Evolutionary conservation across 1,139 yeast genomes (phyloP).

Genomic region (Arxiozyma heterogenica): DNA sequence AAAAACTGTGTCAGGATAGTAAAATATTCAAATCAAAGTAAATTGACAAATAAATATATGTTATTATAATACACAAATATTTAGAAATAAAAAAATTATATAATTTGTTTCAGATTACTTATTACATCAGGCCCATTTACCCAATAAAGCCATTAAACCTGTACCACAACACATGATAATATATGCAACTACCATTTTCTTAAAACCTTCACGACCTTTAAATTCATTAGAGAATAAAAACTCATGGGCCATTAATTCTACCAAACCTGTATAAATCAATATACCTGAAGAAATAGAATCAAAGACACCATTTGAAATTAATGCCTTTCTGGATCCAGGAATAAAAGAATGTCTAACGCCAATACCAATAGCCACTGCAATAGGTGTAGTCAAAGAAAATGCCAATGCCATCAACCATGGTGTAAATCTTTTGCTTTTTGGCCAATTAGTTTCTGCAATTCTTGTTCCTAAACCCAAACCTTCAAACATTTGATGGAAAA

Average conservation of each 20-base stretch:
- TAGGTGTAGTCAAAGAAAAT: slow-evolving; percentile 71
- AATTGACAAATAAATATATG: too few relatives aligned
- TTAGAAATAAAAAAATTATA: neutral
- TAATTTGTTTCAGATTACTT: neutral
- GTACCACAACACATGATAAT: slow-evolving; percentile 56
- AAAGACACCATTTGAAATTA: slow-evolving; percentile 67
- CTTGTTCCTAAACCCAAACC: slow-evolving; percentile 89
- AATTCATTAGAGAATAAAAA: slow-evolving; percentile 64
- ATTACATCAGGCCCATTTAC: slow-evolving; percentile 66
- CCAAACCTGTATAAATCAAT: slow-evolving; percentile 73
- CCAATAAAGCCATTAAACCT: slow-evolving; percentile 77
- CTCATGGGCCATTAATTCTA: slow-evolving; percentile 84
- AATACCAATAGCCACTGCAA: slow-evolving; percentile 77
- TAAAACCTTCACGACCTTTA: slow-evolving; percentile 36
- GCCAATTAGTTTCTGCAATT: slow-evolving; percentile 64
- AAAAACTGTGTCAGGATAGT: too few relatives aligned
- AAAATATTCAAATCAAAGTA: too few relatives aligned
- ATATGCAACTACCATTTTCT: slow-evolving; percentile 30
- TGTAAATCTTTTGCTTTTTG: slow-evolving; percentile 35
- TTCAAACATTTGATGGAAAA: slow-evolving; percentile 89
- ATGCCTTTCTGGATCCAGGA: slow-evolving; percentile 56
- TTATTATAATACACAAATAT: neutral
- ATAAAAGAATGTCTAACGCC: slow-evolving; percentile 66
- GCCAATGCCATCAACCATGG: slow-evolving; percentile 55
- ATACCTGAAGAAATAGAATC: slow-evolving; percentile 84